Evolutionary conservation across 2,329 filamentous ascomycete genomes (phyloP).

Genomic region (Lizonia empirigonia): DNA sequence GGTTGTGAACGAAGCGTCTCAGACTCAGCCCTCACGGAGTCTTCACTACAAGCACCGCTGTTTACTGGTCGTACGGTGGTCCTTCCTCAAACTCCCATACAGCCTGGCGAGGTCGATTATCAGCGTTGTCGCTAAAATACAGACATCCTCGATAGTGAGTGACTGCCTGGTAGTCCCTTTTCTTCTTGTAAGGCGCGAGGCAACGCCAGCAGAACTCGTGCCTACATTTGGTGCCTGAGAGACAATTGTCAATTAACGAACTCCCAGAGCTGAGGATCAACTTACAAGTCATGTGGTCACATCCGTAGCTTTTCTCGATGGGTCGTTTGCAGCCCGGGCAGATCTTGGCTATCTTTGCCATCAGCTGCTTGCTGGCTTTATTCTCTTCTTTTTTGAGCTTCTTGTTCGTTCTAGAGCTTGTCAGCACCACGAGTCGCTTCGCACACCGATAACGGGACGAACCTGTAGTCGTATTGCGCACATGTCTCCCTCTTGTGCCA

Average conservation of each 20-base stretch:
- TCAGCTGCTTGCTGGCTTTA: constrained; percentile 35
- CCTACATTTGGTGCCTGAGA: constrained; percentile 43
- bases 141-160: background rate
- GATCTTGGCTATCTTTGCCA: constrained; percentile 43
- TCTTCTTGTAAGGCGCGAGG: constrained; percentile 31
- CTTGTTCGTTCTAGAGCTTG: constrained; percentile 22
- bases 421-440: background rate
- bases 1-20: background rate
- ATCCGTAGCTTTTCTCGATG: constrained; percentile 51
- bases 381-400: constrained; percentile 37
- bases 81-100: background rate
- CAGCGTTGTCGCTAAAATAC: background rate
- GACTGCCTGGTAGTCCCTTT: background rate
- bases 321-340: constrained; percentile 49
- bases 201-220: constrained; percentile 52
- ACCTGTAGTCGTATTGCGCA: constrained; percentile 47
- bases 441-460: background rate
- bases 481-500: constrained; percentile 53
- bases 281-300: constrained; percentile 50
- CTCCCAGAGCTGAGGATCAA: background rate
- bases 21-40: background rate
- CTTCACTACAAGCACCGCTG: background rate
- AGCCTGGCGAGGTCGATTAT: background rate
- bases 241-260: background rate
- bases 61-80: background rate